A percentile compares a stretch with the other conserved stretches of the same genome.
phyloP scores from a whole-genome alignment of 169 alveolate genomes.

The Plasmodium malariae region DNA sequence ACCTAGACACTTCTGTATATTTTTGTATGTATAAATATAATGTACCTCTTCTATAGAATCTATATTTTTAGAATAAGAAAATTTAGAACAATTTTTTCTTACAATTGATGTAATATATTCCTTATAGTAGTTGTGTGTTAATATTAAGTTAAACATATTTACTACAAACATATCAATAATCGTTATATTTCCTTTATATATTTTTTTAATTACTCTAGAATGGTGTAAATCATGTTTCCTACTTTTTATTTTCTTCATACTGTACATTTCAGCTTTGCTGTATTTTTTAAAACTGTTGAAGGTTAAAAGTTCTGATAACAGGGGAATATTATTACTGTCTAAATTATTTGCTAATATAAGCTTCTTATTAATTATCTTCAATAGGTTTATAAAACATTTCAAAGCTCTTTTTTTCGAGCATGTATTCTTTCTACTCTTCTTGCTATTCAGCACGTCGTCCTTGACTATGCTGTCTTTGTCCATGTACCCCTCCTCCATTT shows the following conservation, averaged over 20 bases:
- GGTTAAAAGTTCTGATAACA: constrained; percentile 11
- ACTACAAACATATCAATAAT: constrained; percentile 48
- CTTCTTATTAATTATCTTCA: constrained; percentile 3
- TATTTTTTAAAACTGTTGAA: constrained; percentile 12
- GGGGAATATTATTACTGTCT: neutral
- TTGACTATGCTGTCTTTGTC: neutral
- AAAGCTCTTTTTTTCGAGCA: constrained; percentile 23
- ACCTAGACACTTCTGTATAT: constrained; percentile 41
- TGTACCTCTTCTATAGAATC: neutral
- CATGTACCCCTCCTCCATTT: neutral
- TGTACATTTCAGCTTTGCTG: constrained; percentile 16
- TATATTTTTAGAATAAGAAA: neutral
- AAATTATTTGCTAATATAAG: constrained; percentile 9
- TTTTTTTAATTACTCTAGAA: neutral
- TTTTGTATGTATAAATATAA: constrained; percentile 24
- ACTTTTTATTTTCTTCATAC: neutral
- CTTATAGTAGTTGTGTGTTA: constrained; percentile 8
- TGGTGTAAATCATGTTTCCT: neutral
- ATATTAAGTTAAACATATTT: constrained; percentile 47
- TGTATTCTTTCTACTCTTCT: neutral
- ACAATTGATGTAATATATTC: constrained; percentile 9
- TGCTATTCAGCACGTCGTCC: neutral
- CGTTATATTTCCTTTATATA: constrained; percentile 42
- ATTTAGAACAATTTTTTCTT: neutral
- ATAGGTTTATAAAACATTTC: constrained; percentile 13